phyloP scores from a whole-genome alignment of 2,329 filamentous ascomycete species.

The Microdochium nivale region DNA sequence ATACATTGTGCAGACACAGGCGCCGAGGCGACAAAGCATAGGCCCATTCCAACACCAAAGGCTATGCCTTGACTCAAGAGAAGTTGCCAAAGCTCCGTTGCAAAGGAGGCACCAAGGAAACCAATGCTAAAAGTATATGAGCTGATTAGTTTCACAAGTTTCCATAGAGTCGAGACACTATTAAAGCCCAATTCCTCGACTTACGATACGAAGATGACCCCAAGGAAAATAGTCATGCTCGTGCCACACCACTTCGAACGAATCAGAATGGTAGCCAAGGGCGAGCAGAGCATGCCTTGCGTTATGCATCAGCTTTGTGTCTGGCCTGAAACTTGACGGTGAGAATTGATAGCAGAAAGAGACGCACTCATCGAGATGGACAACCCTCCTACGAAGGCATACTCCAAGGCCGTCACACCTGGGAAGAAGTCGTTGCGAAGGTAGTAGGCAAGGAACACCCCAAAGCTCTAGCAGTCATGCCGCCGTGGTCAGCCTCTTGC shows the following conservation, averaged over 20 bases:
- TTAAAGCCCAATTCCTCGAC: slow-evolving; percentile 4
- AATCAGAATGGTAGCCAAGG: slow-evolving; percentile 47
- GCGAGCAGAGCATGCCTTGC: slow-evolving; percentile 58
- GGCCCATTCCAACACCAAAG: slow-evolving; percentile 73
- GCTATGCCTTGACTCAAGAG: slow-evolving; percentile 66
- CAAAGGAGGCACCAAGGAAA: slow-evolving; percentile 64
- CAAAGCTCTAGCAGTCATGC: slow-evolving; percentile 33
- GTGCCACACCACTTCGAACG: slow-evolving; percentile 56
- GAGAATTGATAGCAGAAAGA: background rate
- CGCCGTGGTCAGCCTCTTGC: background rate
- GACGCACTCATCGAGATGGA: slow-evolving; percentile 45
- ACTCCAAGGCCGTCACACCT: slow-evolving; percentile 55
- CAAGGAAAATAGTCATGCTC: slow-evolving; percentile 52
- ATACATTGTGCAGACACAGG: slow-evolving; percentile 60
- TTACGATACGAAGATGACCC: slow-evolving; percentile 52
- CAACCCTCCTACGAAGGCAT: slow-evolving; percentile 69
- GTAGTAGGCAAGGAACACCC: slow-evolving; percentile 49
- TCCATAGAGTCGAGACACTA: background rate
- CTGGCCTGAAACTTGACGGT: slow-evolving; percentile 2
- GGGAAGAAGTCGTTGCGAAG: slow-evolving; percentile 51
- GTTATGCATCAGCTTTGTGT: slow-evolving; percentile 15
- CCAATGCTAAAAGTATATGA: slow-evolving; percentile 28
- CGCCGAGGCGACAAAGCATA: slow-evolving; percentile 62
- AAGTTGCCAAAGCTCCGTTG: slow-evolving; percentile 63
- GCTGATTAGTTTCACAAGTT: background rate